Conservation (phyloP, 805 yeast genomes). For the Jamesozyma rosinii region DNA sequence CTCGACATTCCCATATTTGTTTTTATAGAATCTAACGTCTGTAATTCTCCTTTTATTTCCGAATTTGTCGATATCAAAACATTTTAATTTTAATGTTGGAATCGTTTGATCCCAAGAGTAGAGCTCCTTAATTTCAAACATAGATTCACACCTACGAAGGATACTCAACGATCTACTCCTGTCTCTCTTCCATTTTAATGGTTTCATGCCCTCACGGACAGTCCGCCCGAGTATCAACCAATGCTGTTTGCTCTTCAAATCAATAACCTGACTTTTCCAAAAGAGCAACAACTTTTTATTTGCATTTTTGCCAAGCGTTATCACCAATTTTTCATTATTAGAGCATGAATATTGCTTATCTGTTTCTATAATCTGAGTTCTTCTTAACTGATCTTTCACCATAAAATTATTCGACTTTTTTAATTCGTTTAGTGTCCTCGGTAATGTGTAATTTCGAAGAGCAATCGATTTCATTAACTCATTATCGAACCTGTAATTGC, state of each 20-base stretch:
- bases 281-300: constrained; percentile 3
- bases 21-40: constrained; percentile 13
- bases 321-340: background rate
- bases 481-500: too few species aligned
- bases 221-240: constrained; percentile 24
- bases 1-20: constrained; percentile 18
- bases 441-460: constrained; percentile 10
- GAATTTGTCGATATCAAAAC: constrained; percentile 1
- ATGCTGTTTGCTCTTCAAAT: constrained; percentile 18
- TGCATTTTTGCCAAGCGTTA: background rate
- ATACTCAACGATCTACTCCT: constrained; percentile 3
- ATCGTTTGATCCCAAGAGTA: constrained; percentile 21
- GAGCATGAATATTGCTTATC: background rate
- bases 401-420: constrained; percentile 15
- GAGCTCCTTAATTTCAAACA: constrained; percentile 12
- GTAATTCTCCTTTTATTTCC: constrained; percentile 7
- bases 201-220: constrained; percentile 5
- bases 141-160: background rate
- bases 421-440: constrained; percentile 9
- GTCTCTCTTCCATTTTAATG: constrained; percentile 8
- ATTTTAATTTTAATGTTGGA: constrained; percentile 12
- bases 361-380: constrained; percentile 7
- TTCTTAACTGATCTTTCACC: constrained; percentile 8
- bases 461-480: constrained; percentile 11
- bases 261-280: constrained; percentile 13